Evolutionary conservation across 306 rosid genomes (phyloP).

Genomic region (Sesbania bispinosa): DNA sequence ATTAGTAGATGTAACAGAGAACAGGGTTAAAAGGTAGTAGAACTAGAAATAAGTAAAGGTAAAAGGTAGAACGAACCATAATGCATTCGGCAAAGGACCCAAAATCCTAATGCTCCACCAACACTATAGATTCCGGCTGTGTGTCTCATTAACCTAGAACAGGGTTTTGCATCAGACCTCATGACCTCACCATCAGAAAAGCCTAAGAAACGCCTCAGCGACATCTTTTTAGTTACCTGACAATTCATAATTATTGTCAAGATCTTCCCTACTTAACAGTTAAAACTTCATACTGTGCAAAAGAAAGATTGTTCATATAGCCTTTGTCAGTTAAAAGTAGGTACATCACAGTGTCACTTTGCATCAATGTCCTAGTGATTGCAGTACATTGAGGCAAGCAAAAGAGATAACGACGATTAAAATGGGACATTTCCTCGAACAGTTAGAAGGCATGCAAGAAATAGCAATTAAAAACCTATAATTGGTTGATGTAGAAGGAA

Average conservation of each 20-base stretch:
- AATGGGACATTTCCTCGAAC: conserved; percentile 25
- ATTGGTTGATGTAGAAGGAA: not conserved
- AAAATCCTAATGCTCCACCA: conserved; percentile 83
- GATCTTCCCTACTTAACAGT: not conserved
- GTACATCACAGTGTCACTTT: not conserved
- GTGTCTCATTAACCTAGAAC: conserved; percentile 82
- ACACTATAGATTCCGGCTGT: conserved; percentile 79
- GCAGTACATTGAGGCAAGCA: not conserved
- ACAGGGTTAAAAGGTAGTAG: not conserved
- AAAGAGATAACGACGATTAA: not conserved
- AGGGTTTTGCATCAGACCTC: conserved; percentile 86
- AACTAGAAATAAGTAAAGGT: not conserved
- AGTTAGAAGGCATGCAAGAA: conserved; percentile 18
- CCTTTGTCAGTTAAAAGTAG: no score
- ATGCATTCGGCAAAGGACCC: conserved; percentile 87
- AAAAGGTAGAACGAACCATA: conserved; percentile 54
- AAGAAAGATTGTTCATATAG: not conserved
- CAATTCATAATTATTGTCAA: conserved; percentile 10
- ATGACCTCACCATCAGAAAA: conserved; percentile 81
- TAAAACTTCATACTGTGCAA: not conserved
- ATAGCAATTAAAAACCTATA: not conserved
- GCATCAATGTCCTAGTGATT: not conserved
- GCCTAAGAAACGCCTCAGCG: conserved; percentile 69
- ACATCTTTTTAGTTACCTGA: conserved; percentile 46
- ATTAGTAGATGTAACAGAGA: not conserved